Evolutionary conservation across 1,284 basidiomycete species (phyloP), one percentile per base, ranked within the genome.

Genomic region (Inonotus obliquus): DNA sequence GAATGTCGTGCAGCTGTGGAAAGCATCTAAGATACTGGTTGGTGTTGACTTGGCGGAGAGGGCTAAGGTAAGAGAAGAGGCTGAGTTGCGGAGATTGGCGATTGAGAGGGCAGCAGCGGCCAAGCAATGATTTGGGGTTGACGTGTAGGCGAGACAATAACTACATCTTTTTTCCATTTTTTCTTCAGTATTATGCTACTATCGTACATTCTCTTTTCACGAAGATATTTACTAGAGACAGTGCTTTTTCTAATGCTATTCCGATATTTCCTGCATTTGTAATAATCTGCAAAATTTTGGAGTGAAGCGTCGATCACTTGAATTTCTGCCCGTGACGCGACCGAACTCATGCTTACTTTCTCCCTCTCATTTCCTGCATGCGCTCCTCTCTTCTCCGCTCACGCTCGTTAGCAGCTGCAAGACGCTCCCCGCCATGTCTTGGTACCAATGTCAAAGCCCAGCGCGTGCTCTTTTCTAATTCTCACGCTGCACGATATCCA

Each of bases 1-100:
- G 79, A 98, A 98, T 74, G 76, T 91, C 49, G 95, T 99, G 6
- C 97, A 99, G 74, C 87, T 98, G 67, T 98, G 96, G 96, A 99
- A 99, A 74, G 96, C 96, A 27, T 92, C 92, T 17, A 98, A 98
- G 79, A 91, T 96, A 68, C 81, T 96, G 14, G 93, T 95, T 23
- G 93, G 94, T 4, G 89, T 96, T 11, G 93, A 96, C 71, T 76
- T 96, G 56, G 89, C 89, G 49, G 92, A 95, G 74, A 79, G 94
- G 67, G 86, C 86, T 58, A 81, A 83, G 65, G 88, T 83, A 35
- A 77, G 90, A 61, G 80, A 83, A 65, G 83, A 76, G 63, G 69
- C 72, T 64, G 67, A 70, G 58, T 62, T 59, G 63, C 72, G 67
- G 48, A 48, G 27, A 11, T 19, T 23, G 56, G 68, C 62, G 39